These are phyloP conservation scores for Rosa multiflora DNA, from an alignment of 306 rosid species.

Conservation along the genomic window DNA sequence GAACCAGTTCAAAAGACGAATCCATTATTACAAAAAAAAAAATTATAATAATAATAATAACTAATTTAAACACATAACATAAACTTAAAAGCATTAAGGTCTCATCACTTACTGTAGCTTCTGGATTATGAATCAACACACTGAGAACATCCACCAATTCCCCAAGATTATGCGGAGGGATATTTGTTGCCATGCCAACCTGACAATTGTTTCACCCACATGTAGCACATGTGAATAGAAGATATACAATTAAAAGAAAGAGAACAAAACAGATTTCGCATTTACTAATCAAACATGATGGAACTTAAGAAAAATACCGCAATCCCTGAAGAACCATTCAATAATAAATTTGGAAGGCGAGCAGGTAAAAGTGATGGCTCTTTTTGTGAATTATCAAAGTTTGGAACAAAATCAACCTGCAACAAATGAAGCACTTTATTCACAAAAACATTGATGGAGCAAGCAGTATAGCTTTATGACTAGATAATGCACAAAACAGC, in stretches of 20 bases:
- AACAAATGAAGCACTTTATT: slow-evolving; percentile 22
- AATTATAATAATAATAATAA: no score
- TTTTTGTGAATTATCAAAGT: slow-evolving; percentile 93
- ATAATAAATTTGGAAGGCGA: slow-evolving; percentile 84
- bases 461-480: slow-evolving; percentile 15
- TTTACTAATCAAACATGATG: neutral
- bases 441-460: slow-evolving; percentile 10
- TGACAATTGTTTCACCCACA: slow-evolving; percentile 28
- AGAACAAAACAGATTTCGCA: slow-evolving; percentile 3
- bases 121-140: slow-evolving; percentile 87
- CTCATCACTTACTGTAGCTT: slow-evolving; percentile 74
- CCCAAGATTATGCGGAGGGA: slow-evolving; percentile 98
- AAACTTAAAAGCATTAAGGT: neutral
- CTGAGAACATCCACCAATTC: slow-evolving; percentile 89
- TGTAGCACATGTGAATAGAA: slow-evolving; percentile 22
- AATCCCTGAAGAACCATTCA: slow-evolving; percentile 98
- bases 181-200: slow-evolving; percentile 99
- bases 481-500: slow-evolving; percentile 23
- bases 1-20: slow-evolving; percentile 1
- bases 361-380: slow-evolving; percentile 93
- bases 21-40: neutral
- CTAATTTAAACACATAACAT: neutral
- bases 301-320: slow-evolving; percentile 56
- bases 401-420: slow-evolving; percentile 91
- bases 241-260: slow-evolving; percentile 10